Conservation (phyloP, 306 rosid genomes). For the Boehmeria nivea region DNA sequence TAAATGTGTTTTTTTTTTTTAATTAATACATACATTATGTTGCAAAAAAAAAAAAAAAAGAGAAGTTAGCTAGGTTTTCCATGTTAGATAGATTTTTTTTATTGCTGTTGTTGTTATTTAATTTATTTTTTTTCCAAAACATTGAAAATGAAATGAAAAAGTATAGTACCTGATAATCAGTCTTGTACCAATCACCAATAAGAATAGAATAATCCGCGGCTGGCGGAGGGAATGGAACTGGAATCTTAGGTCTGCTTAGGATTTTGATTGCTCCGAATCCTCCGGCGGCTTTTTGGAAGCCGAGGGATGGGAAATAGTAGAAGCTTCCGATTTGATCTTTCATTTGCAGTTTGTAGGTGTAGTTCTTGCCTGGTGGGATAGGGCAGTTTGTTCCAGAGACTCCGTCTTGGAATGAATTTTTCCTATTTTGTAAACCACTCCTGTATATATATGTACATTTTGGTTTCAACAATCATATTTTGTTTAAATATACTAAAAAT, state of each 20-base stretch:
- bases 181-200: slow-evolving; percentile 81
- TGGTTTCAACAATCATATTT: too few relatives aligned
- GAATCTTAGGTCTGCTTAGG: slow-evolving; percentile 80
- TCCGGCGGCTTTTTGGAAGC: slow-evolving; percentile 84
- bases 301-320: slow-evolving; percentile 85
- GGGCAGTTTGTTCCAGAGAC: slow-evolving; percentile 75
- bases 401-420: slow-evolving; percentile 64
- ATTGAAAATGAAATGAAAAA: too few relatives aligned
- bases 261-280: slow-evolving; percentile 73
- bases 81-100: too few relatives aligned
- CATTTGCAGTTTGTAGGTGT: slow-evolving; percentile 70
- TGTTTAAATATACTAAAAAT: too few relatives aligned
- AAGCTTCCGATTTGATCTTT: slow-evolving; percentile 83
- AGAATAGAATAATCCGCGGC: slow-evolving; percentile 61
- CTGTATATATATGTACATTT: slow-evolving; percentile 18
- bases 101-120: too few relatives aligned
- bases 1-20: too few relatives aligned
- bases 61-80: too few relatives aligned
- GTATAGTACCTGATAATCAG: slow-evolving; percentile 46
- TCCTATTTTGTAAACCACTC: slow-evolving; percentile 72
- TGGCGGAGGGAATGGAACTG: slow-evolving; percentile 87
- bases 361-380: slow-evolving; percentile 73
- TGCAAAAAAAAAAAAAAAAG: too few relatives aligned
- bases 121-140: too few relatives aligned
- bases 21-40: too few relatives aligned